Conservation (phyloP, 208 protist genomes). For the Trypanosomatidae sp. region DNA sequence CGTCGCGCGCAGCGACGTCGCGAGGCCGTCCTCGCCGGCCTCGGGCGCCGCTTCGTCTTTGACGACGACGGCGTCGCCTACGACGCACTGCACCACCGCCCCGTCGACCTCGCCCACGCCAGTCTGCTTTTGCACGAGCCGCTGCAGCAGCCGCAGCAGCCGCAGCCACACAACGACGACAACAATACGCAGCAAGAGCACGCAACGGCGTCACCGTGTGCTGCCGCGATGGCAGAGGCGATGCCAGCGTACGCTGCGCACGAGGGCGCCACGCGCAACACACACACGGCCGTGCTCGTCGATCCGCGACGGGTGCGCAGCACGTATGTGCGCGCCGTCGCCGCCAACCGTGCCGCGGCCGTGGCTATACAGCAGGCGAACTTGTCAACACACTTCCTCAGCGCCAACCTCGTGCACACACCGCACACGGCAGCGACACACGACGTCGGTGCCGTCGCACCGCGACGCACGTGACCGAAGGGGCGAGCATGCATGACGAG, state of each 20-base stretch:
- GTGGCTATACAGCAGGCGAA: slow-evolving; percentile 59
- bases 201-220: too few relatives aligned
- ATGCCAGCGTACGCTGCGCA: too few relatives aligned
- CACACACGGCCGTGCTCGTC: slow-evolving; percentile 17
- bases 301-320: slow-evolving; percentile 23
- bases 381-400: slow-evolving; percentile 61
- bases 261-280: too few relatives aligned
- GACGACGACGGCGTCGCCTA: slow-evolving; percentile 14
- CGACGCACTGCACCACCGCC: slow-evolving; percentile 29
- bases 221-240: too few relatives aligned
- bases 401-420: slow-evolving; percentile 27
- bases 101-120: slow-evolving; percentile 19
- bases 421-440: too few relatives aligned
- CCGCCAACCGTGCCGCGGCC: slow-evolving; percentile 32
- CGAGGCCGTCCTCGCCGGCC: slow-evolving; percentile 44
- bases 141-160: not conserved
- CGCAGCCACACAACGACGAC: not conserved
- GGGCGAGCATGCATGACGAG: too few relatives aligned
- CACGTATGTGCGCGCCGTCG: slow-evolving; percentile 32
- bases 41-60: slow-evolving; percentile 65
- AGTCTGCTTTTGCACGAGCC: slow-evolving; percentile 8
- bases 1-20: slow-evolving; percentile 42
- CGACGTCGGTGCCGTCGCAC: too few relatives aligned
- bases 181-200: not conserved
- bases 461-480: too few relatives aligned